phyloP scores from a whole-genome alignment of 176 grass and related monocot genomes.

The Ensete ventricosum region DNA sequence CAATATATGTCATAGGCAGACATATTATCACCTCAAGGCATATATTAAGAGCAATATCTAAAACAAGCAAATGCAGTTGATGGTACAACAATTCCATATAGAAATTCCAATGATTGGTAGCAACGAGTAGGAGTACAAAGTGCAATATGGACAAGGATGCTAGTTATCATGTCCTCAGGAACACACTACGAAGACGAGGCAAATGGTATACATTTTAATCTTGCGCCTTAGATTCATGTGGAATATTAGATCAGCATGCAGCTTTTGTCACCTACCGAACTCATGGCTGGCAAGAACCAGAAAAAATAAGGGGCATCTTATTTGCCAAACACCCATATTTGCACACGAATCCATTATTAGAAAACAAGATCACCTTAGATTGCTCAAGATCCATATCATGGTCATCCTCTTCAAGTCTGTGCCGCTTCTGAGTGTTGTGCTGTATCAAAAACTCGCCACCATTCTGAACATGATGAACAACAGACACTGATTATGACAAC shows the following conservation, averaged over 20 bases:
- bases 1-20: no score
- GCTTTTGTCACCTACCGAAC: background rate
- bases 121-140: background rate
- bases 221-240: background rate
- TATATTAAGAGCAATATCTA: no score
- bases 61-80: no score
- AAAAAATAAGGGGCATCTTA: background rate
- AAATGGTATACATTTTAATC: background rate
- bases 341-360: background rate
- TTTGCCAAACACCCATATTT: background rate
- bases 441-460: constrained; percentile 88
- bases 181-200: background rate
- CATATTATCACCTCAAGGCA: no score
- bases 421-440: constrained; percentile 73
- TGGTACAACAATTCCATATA: no score
- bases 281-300: background rate
- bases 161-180: background rate
- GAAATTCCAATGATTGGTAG: no score
- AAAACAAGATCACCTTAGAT: constrained; percentile 40
- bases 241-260: background rate
- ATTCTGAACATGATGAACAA: constrained; percentile 40
- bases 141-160: background rate
- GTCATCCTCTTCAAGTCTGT: constrained; percentile 53
- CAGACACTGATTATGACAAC: constrained; percentile 2
- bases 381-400: constrained; percentile 30